These are phyloP conservation scores for Globisporangium nunn DNA, from an alignment of 352 stramenopile species.

Conservation along the genomic window DNA sequence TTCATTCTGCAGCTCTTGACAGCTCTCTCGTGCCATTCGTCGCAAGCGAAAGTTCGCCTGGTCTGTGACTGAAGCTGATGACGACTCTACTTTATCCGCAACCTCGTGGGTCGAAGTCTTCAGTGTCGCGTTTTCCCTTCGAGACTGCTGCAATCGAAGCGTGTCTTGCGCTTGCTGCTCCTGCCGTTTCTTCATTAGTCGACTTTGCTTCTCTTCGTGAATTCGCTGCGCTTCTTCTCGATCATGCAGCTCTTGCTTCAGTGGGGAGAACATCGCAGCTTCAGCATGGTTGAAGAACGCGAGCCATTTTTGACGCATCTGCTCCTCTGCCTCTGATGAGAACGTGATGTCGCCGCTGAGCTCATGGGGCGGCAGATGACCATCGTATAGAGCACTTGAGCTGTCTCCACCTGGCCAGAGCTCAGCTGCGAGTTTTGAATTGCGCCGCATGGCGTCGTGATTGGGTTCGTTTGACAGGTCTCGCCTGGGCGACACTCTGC, in stretches of 20 bases:
- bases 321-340: slow-evolving; percentile 32
- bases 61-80: slow-evolving; percentile 3
- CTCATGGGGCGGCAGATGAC: no score
- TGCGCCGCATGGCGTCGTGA: neutral
- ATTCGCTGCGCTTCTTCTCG: slow-evolving; percentile 33
- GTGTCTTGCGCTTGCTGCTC: slow-evolving; percentile 47
- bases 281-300: slow-evolving; percentile 51
- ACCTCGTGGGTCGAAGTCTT: neutral
- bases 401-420: neutral
- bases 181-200: slow-evolving; percentile 55
- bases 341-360: slow-evolving; percentile 29
- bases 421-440: neutral
- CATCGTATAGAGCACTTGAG: neutral
- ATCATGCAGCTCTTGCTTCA: slow-evolving; percentile 37
- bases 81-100: neutral
- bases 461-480: neutral
- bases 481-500: neutral
- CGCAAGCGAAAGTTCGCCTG: slow-evolving; percentile 36
- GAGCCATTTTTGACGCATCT: slow-evolving; percentile 53
- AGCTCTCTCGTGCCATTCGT: slow-evolving; percentile 48
- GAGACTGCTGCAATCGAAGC: slow-evolving; percentile 27
- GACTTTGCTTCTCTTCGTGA: slow-evolving; percentile 40
- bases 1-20: slow-evolving; percentile 37
- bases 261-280: slow-evolving; percentile 39
- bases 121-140: slow-evolving; percentile 9